These are phyloP conservation scores for Aspergillus arachidicola DNA, from an alignment of 2,329 filamentous ascomycete species.

Conservation along the genomic window DNA sequence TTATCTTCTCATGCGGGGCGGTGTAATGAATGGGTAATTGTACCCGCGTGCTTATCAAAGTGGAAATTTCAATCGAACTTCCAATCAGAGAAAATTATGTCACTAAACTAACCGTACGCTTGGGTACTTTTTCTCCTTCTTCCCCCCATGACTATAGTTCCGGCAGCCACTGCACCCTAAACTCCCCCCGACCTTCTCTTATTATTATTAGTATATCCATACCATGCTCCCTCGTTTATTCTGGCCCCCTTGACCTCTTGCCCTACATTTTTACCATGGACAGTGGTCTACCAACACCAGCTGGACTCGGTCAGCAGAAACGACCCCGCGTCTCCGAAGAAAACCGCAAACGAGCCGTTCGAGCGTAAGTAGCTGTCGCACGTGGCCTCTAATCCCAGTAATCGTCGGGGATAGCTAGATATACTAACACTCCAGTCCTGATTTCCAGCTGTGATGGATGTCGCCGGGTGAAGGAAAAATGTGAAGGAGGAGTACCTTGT, in stretches of 20 bases:
- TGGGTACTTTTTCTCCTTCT: neutral
- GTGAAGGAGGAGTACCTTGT: conserved; percentile 58
- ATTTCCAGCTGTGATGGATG: conserved; percentile 56
- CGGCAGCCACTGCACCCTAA: conserved; percentile 7
- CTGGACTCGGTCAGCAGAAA: conserved; percentile 34
- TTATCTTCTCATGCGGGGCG: conserved; percentile 2
- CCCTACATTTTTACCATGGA: conserved; percentile 29
- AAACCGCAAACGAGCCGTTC: conserved; percentile 44
- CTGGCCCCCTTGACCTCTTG: conserved; percentile 27
- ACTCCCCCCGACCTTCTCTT: conserved; percentile 11
- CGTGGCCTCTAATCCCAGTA: neutral
- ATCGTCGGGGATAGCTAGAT: neutral
- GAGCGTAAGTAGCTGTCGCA: conserved; percentile 36
- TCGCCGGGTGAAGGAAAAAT: conserved; percentile 60
- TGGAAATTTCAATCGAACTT: neutral
- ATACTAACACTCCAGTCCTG: neutral
- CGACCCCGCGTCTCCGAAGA: conserved; percentile 45
- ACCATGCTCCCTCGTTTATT: conserved; percentile 28
- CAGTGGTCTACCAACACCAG: conserved; percentile 26
- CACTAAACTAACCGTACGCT: neutral
- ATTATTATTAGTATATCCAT: conserved; percentile 14
- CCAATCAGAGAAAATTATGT: conserved; percentile 2
- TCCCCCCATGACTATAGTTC: neutral
- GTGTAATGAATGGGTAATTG: conserved; percentile 1
- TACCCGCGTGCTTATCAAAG: conserved; percentile 6